A percentile compares a stretch with the other conserved stretches of the same genome.
Evolutionary conservation across 2,329 filamentous ascomycete species (phyloP).

Genomic region (Pestalotiopsis sp.): DNA sequence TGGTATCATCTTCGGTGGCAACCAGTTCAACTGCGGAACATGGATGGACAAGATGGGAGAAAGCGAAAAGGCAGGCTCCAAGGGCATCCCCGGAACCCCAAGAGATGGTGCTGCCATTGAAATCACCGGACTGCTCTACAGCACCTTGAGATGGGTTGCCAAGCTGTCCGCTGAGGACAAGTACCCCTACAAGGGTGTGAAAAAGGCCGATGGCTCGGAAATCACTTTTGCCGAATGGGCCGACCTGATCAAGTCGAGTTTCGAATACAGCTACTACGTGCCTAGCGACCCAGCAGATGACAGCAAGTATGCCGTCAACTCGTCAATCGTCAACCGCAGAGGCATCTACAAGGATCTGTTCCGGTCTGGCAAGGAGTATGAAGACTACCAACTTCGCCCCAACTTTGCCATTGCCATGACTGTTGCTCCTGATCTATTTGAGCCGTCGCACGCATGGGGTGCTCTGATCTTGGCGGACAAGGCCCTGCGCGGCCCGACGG

Average conservation of each 20-base stretch:
- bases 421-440: constrained; percentile 87
- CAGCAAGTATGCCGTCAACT: constrained; percentile 76
- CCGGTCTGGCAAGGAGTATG: constrained; percentile 90
- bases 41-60: constrained; percentile 99
- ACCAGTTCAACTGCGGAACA: constrained; percentile 92
- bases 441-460: constrained; percentile 73
- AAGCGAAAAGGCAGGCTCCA: constrained; percentile 84
- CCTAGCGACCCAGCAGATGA: constrained; percentile 73
- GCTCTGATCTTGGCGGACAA: constrained; percentile 81
- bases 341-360: constrained; percentile 99
- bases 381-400: constrained; percentile 93
- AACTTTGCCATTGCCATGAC: constrained; percentile 98
- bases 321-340: constrained; percentile 79
- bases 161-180: constrained; percentile 67
- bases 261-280: constrained; percentile 91
- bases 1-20: constrained; percentile 92
- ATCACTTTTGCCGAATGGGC: constrained; percentile 83
- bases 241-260: constrained; percentile 76
- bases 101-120: constrained; percentile 94
- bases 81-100: constrained; percentile 94
- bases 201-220: constrained; percentile 57
- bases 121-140: constrained; percentile 92
- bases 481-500: constrained; percentile 80
- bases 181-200: constrained; percentile 76
- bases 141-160: constrained; percentile 79